phyloP scores from a whole-genome alignment of 108 stramenopile genomes.

The Poteriospumella lacustris region DNA sequence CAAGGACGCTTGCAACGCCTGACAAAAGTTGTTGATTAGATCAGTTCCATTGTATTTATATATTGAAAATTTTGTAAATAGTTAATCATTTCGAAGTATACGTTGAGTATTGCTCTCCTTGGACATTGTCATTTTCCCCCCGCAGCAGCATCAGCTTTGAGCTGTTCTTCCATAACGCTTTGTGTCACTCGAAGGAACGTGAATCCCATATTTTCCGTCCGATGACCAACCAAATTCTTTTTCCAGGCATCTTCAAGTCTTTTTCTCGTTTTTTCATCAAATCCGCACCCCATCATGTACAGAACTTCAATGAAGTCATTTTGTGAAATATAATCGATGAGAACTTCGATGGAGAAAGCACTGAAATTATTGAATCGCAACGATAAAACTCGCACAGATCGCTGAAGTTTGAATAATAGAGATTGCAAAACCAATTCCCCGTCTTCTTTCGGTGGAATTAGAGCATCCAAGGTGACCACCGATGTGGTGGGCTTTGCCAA shows the following conservation, averaged over 20 bases:
- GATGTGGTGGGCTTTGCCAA: not conserved
- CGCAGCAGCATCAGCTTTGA: not conserved
- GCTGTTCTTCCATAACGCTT: not conserved
- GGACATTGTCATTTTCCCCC: not conserved
- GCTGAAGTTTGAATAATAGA: not conserved
- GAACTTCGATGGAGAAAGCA: not conserved
- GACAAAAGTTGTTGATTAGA: no score
- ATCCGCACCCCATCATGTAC: not conserved
- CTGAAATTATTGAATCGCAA: not conserved
- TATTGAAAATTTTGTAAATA: no score
- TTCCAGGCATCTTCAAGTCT: conserved; percentile 18
- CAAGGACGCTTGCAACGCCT: not conserved
- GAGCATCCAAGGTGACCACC: conserved; percentile 11
- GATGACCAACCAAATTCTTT: conserved; percentile 9
- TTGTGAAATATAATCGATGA: not conserved
- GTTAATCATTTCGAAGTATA: no score
- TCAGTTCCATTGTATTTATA: no score
- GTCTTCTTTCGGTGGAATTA: not conserved
- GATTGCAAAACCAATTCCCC: not conserved
- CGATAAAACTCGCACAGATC: not conserved
- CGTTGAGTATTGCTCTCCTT: no score
- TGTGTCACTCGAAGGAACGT: not conserved
- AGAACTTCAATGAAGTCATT: not conserved
- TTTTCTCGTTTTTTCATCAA: not conserved
- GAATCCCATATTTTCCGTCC: not conserved